These are phyloP conservation scores for Carex pumila DNA, from an alignment of 176 grass and related monocot genomes.

Conservation along the genomic window DNA sequence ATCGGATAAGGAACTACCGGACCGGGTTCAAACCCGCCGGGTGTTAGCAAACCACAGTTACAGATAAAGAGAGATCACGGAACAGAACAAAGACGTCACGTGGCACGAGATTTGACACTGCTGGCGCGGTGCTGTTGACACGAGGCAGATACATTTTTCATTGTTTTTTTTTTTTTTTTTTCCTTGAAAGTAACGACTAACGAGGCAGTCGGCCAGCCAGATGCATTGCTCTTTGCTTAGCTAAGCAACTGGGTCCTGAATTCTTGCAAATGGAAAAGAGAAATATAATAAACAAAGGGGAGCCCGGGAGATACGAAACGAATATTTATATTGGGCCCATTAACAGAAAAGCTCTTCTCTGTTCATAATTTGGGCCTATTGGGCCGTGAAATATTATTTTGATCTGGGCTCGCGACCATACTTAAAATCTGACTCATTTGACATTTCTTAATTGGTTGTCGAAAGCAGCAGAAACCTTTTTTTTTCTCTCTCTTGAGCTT, in stretches of 20 bases:
- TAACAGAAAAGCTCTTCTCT: neutral
- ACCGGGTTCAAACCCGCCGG: no score
- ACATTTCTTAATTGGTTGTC: neutral
- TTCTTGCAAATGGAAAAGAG: neutral
- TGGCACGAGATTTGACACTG: neutral
- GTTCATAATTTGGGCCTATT: neutral
- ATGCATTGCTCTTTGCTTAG: neutral
- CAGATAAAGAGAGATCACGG: neutral
- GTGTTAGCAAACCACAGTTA: neutral
- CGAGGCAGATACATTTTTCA: neutral
- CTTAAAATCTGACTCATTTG: no score
- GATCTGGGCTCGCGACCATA: neutral
- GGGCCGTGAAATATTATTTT: neutral
- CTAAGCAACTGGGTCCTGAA: neutral
- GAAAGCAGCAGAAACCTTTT: neutral
- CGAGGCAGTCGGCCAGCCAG: neutral
- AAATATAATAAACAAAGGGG: neutral
- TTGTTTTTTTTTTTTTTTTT: neutral
- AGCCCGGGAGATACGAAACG: neutral
- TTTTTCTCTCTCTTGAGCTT: neutral
- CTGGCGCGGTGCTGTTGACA: constrained; percentile 10
- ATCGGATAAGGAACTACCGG: no score
- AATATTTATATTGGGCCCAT: neutral
- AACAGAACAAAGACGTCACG: neutral
- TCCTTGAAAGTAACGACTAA: neutral